Evolutionary conservation across 202 grass and related monocot genomes (phyloP), one percentile per base, ranked within the genome.

Genomic region (Eragrostis tef): DNA sequence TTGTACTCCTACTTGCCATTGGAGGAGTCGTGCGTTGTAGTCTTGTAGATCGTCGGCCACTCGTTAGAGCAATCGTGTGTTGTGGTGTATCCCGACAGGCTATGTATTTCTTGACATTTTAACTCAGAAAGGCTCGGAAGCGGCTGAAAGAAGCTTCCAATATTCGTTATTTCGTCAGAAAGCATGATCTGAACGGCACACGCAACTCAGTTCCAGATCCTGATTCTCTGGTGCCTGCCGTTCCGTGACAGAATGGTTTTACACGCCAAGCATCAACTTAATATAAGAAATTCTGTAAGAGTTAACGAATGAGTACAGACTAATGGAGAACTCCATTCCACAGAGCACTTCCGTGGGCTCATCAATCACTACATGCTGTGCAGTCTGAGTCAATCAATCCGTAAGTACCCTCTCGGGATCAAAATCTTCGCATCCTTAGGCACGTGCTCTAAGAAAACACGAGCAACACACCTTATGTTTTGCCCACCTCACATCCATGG

Each of bases 391-490:
- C 15, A 52, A 68, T 79, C 75, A 24, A 66, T 14, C 66, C 66
- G 29, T 67, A 72, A 48, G 75, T 44, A 26, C 44, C 87, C 44
- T 22, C 47, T 68, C 51, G 42, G 65, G 66, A 74, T 84, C 78
- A 72, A 64, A 77, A 75, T 50, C 34, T 36, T 36, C 0, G 13
- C 62, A 43, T 70, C 11, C 16, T 83, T 56, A n/a, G 74, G 80
- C 80, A 71, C 64, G 53, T 65, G 88, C 88, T 84, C 88, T 83
- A 83, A 12, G 69, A 90, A 89, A 90, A 86, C 54, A 79, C 61
- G 79, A 90, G 88, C 84, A 75, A 63, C 57, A 54, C 26, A 59
- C 60, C 24, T 48, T 74, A 45, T 39, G 8, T n/a, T 39, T 19
- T 34, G 60, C 61, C 70, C 50, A 48, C 51, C 24, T 58, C 68